Conservation (phyloP, 163 green algal genomes). For the Smithsoniella earleae region DNA sequence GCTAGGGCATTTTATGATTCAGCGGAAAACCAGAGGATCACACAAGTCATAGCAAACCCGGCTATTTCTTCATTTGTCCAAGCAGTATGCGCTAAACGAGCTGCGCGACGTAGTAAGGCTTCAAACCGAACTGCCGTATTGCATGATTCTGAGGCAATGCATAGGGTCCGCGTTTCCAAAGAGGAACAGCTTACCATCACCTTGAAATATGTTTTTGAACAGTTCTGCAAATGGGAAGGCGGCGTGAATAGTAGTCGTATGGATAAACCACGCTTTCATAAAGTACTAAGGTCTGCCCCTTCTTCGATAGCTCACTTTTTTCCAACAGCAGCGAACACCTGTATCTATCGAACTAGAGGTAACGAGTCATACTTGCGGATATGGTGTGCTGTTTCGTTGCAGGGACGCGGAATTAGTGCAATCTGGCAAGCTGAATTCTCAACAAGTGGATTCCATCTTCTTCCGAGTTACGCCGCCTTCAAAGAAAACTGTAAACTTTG, state of each 20-base stretch:
- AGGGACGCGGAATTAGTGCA: slow-evolving; percentile 6
- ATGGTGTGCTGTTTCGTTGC: background rate
- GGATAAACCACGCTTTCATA: slow-evolving; percentile 38
- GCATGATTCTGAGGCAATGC: slow-evolving; percentile 31
- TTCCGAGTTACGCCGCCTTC: slow-evolving; percentile 7
- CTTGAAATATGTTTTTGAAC: slow-evolving; percentile 40
- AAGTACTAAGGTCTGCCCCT: slow-evolving; percentile 31
- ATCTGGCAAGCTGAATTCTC: slow-evolving; percentile 14
- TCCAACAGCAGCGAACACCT: background rate
- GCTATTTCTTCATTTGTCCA: background rate
- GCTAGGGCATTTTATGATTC: slow-evolving; percentile 14
- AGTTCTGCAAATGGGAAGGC: slow-evolving; percentile 37
- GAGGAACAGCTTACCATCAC: slow-evolving; percentile 37
- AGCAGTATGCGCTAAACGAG: too few species aligned
- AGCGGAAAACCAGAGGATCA: background rate
- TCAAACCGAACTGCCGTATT: background rate
- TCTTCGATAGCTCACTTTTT: background rate
- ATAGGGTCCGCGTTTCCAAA: background rate
- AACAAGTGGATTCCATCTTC: slow-evolving; percentile 32
- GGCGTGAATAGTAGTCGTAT: slow-evolving; percentile 34
- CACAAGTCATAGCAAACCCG: background rate
- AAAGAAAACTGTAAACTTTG: slow-evolving; percentile 34
- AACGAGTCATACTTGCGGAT: too few species aligned
- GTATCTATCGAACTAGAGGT: background rate
- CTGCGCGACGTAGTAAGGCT: too few species aligned